Conservation (phyloP, 2,329 filamentous ascomycete species). For the Colletotrichum destructivum region DNA sequence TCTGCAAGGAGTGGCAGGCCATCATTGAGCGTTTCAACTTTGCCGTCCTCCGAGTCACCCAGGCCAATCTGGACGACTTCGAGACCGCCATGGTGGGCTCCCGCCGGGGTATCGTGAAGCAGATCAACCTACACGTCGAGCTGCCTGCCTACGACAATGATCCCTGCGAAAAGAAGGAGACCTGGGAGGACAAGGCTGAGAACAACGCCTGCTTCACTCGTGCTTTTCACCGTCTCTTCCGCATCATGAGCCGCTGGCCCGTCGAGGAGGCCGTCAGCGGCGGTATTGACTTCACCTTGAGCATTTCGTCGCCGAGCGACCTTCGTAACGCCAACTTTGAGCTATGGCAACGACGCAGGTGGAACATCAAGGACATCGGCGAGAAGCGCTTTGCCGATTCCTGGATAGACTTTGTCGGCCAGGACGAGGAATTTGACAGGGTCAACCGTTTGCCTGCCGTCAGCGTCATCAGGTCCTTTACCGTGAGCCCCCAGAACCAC, state of each 20-base stretch:
- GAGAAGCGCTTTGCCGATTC: slow-evolving; percentile 44
- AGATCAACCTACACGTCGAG: slow-evolving; percentile 45
- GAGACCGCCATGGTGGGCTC: slow-evolving; percentile 43
- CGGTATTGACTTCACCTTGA: slow-evolving; percentile 42
- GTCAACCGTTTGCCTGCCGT: slow-evolving; percentile 43
- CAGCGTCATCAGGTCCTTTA: slow-evolving; percentile 43
- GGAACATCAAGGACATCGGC: slow-evolving; percentile 44
- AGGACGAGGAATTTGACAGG: slow-evolving; percentile 41
- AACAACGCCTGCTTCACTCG: slow-evolving; percentile 48
- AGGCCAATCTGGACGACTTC: slow-evolving; percentile 43
- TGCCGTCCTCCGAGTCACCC: slow-evolving; percentile 42
- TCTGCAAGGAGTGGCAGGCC: slow-evolving; percentile 48
- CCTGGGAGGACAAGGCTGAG: slow-evolving; percentile 46
- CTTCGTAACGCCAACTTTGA: slow-evolving; percentile 43
- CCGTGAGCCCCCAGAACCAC: slow-evolving; percentile 37
- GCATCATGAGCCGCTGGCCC: slow-evolving; percentile 45
- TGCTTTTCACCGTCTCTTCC: slow-evolving; percentile 45
- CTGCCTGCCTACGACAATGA: slow-evolving; percentile 46
- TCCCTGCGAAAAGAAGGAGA: slow-evolving; percentile 43
- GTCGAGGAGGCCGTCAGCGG: slow-evolving; percentile 29
- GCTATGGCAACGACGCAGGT: slow-evolving; percentile 44
- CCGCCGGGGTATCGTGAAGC: slow-evolving; percentile 44
- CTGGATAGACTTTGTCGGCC: slow-evolving; percentile 42
- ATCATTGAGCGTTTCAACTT: slow-evolving; percentile 47
- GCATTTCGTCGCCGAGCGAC: slow-evolving; percentile 44